Percentiles rank a stretch among this genome's conserved stretches.
Conservation (phyloP, 495 filamentous ascomycete species). For the Schizothecium vesticola region DNA sequence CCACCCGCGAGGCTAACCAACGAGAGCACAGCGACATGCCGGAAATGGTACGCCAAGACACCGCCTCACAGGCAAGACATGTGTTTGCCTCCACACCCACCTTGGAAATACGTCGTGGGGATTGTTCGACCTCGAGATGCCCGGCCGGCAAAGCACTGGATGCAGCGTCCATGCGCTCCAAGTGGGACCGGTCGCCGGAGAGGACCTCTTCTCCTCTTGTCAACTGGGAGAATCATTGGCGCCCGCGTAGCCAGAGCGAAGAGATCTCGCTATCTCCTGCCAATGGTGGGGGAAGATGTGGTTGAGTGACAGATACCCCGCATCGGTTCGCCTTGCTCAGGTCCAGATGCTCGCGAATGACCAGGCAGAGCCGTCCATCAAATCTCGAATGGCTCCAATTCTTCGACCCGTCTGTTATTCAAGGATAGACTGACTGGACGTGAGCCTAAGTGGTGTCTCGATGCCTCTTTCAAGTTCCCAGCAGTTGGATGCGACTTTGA, state of each 20-base stretch:
- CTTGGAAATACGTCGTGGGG: not conserved
- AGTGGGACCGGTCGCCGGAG: not conserved
- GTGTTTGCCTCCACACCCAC: not conserved
- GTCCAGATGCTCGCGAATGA: not conserved
- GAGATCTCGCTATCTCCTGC: not conserved
- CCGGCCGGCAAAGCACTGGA: not conserved
- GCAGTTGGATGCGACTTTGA: not conserved
- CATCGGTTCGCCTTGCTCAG: not conserved
- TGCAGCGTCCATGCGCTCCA: not conserved
- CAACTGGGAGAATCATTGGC: not conserved
- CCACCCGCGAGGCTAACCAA: not conserved
- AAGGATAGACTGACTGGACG: not conserved
- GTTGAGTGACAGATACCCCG: not conserved
- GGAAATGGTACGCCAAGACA: not conserved
- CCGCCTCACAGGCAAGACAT: not conserved
- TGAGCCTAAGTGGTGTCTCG: no score
- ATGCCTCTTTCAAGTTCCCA: no score
- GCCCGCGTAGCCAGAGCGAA: not conserved
- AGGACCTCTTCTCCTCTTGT: not conserved
- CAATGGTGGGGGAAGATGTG: not conserved
- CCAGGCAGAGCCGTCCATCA: not conserved
- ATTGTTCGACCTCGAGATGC: not conserved
- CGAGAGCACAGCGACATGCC: not conserved
- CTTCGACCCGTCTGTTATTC: not conserved
- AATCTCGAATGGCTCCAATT: not conserved